Base-by-base conservation (phyloP, 208 protist genomes). In the Strigomonas culicis region DNA sequence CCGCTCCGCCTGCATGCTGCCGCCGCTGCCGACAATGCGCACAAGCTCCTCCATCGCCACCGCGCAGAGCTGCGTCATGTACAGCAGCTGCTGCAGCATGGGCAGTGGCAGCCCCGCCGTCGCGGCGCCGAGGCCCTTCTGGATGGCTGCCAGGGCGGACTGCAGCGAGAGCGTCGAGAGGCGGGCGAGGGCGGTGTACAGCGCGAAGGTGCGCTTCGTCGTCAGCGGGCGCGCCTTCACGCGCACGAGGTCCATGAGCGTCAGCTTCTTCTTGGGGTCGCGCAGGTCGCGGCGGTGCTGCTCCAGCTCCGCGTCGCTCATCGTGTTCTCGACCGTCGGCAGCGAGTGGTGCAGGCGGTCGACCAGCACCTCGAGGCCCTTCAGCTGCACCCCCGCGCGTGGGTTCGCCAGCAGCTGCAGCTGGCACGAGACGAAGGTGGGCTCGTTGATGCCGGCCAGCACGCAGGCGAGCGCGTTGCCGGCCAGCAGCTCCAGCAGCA, bases 391-490 rank as follows among this genome's bases (percentile, higher is more conserved):
- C 7, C 72, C 63, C 10, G 66, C 52, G 39, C 82, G 79, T 22
- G 31, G 43, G 72, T 95, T 84, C 24, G 58, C 75, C 2, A 95
- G 80, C 30, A 95, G 68, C 44, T 75, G 84, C 66, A 80, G 61
- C 74, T 86, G 68, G 71, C 90, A 95, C 63, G 72, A 62, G 3
- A 95, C 82, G 77, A 95, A 93, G 25, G 90, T 95, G 3, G 82
- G 70, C 66, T 95, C 90, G 63, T 95, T 93, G 74, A 95, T 95
- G 51, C 90, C 87, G 1, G 90, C 86, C 47, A 95, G 78, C 55
- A 95, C 86, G 63, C 90, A 95, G 6, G 86, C 90, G n/a, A 95
- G 81, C 24, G 90, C 88, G 68, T 95, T 95, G 63, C 86, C 90
- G 22, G 86, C 72, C 27, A 95, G 83, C 58, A 95, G 74, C 77